Evolutionary conservation across 1,284 basidiomycete genomes (phyloP).

Genomic region (Austroboletus novae-zelandiae): DNA sequence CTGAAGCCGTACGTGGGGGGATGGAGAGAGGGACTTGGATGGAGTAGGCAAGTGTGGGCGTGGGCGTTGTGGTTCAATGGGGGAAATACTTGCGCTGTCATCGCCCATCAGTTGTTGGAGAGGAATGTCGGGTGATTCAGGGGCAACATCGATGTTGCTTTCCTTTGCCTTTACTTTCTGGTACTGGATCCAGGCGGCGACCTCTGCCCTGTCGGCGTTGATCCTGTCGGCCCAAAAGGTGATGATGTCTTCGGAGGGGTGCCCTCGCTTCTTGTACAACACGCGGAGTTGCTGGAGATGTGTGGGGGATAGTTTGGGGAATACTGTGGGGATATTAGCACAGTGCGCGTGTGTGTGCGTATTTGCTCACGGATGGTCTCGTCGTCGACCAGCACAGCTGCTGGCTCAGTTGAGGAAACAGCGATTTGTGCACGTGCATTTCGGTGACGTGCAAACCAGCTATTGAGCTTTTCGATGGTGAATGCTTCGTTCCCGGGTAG

Average conservation of each 20-base stretch:
- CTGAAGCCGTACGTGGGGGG: constrained; percentile 12
- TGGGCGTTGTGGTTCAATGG: constrained; percentile 11
- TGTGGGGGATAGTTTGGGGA: constrained; percentile 23
- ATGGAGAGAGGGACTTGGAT: constrained; percentile 25
- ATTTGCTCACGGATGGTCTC: constrained; percentile 25
- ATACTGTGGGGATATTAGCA: constrained; percentile 14
- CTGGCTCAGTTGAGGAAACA: neutral
- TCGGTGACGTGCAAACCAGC: constrained; percentile 29
- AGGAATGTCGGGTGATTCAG: constrained; percentile 14
- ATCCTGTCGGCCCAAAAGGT: constrained; percentile 27
- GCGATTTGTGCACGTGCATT: neutral
- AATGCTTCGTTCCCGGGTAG: constrained; percentile 24
- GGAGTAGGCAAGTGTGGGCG: constrained; percentile 30
- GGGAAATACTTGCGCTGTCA: constrained; percentile 17
- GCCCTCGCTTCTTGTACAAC: constrained; percentile 12
- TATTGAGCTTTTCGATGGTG: constrained; percentile 18
- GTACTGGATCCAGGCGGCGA: constrained; percentile 28
- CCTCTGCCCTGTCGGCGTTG: constrained; percentile 19
- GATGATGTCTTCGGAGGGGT: constrained; percentile 24
- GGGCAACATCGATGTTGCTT: neutral
- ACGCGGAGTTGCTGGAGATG: constrained; percentile 25
- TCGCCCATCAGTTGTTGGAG: neutral
- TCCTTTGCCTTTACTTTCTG: constrained; percentile 27
- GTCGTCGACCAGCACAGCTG: constrained; percentile 16
- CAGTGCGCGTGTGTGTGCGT: neutral